Percentiles rank a stretch among this genome's conserved stretches.
These are phyloP conservation scores for Brasilioporus rufonigricans DNA, from an alignment of 768 basidiomycete species.

Conservation along the genomic window DNA sequence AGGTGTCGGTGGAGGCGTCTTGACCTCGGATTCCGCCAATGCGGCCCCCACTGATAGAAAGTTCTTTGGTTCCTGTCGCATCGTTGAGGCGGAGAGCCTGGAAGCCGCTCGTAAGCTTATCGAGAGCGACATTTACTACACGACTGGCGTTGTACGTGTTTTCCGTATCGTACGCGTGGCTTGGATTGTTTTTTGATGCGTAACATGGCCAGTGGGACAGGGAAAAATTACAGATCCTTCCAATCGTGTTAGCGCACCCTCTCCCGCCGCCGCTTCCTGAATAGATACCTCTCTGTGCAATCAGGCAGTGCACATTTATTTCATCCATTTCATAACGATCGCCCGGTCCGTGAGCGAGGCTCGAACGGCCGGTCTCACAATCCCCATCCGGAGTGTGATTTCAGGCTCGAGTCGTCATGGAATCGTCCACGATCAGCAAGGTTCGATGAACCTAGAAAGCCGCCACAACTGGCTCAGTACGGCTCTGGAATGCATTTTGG, in stretches of 20 bases:
- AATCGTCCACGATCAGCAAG: background rate
- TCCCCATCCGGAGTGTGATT: background rate
- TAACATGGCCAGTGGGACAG: conserved; percentile 51
- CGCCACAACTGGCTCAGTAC: background rate
- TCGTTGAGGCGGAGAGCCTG: conserved; percentile 52
- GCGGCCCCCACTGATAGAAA: conserved; percentile 49
- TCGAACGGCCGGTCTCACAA: background rate
- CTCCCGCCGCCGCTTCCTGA: conserved; percentile 12
- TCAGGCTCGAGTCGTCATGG: background rate
- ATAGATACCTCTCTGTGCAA: conserved; percentile 1
- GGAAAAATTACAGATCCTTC: conserved; percentile 51
- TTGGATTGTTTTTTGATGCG: background rate
- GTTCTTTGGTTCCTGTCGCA: conserved; percentile 56
- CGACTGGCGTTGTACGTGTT: conserved; percentile 20
- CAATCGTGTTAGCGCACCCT: conserved; percentile 35
- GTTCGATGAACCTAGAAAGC: background rate
- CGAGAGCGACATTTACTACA: conserved; percentile 25
- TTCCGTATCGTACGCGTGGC: background rate
- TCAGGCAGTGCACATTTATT: background rate
- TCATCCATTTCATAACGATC: background rate
- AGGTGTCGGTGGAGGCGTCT: conserved; percentile 58
- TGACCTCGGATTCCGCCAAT: conserved; percentile 53
- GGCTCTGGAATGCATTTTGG: background rate
- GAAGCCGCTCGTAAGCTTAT: conserved; percentile 37
- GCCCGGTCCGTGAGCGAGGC: too few species aligned